Conservation (phyloP, 2,329 filamentous ascomycete species). For the Fusarium coffeatum region DNA sequence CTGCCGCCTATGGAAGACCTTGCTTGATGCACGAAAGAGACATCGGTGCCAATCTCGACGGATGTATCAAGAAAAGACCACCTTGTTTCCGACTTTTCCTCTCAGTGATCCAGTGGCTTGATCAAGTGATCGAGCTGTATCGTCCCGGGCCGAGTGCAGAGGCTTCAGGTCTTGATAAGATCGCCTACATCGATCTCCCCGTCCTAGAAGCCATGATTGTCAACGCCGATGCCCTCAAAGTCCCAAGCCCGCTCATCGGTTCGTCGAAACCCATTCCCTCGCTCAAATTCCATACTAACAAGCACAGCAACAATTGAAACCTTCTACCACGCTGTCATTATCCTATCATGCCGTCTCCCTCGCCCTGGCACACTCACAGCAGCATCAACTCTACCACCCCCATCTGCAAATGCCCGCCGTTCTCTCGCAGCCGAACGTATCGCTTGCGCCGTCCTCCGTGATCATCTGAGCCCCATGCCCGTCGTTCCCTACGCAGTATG, state of each 20-base stretch:
- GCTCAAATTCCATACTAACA: slow-evolving; percentile 31
- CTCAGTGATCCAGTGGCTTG: slow-evolving; percentile 64
- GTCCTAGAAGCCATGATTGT: slow-evolving; percentile 69
- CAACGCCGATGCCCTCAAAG: slow-evolving; percentile 62
- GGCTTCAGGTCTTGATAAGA: slow-evolving; percentile 56
- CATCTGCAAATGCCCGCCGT: slow-evolving; percentile 66
- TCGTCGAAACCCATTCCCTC: slow-evolving; percentile 25
- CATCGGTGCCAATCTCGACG: slow-evolving; percentile 64
- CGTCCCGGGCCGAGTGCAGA: slow-evolving; percentile 62
- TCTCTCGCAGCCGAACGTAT: slow-evolving; percentile 69
- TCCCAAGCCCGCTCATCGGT: slow-evolving; percentile 64
- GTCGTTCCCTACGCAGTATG: slow-evolving; percentile 72
- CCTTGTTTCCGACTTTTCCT: slow-evolving; percentile 69
- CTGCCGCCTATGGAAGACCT: slow-evolving; percentile 69
- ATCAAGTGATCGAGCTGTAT: slow-evolving; percentile 70
- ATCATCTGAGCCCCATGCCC: slow-evolving; percentile 65
- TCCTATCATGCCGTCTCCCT: slow-evolving; percentile 69
- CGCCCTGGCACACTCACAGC: slow-evolving; percentile 54
- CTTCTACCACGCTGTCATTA: slow-evolving; percentile 73
- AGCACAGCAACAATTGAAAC: slow-evolving; percentile 67
- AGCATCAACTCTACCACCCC: slow-evolving; percentile 58
- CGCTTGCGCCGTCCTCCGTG: slow-evolving; percentile 63
- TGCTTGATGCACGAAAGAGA: slow-evolving; percentile 71
- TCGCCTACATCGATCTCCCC: slow-evolving; percentile 64
- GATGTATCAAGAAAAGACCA: slow-evolving; percentile 62